Evolutionary conservation across 805 yeast genomes (phyloP).

Genomic region (Cyberlindnera euphorbiae): DNA sequence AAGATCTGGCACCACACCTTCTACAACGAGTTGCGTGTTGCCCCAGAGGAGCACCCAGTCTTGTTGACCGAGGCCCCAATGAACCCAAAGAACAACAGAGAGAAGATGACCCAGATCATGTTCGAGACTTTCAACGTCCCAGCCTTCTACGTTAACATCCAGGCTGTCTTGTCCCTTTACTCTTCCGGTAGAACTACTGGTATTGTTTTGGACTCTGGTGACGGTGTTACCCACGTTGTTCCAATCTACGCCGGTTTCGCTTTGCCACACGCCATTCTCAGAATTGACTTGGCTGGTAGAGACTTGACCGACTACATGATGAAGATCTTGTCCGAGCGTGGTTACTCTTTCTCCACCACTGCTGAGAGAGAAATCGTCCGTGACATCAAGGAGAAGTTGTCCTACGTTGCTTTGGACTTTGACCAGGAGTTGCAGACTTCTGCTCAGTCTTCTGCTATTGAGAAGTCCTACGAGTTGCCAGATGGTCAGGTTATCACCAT

Average conservation of each 20-base stretch:
- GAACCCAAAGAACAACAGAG: conserved; percentile 99
- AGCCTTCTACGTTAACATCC: conserved; percentile 98
- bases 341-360: conserved; percentile 97
- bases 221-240: conserved; percentile 99
- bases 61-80: conserved; percentile 99
- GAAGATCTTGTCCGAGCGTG: conserved; percentile 98
- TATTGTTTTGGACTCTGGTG: conserved; percentile 99
- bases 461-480: conserved; percentile 98
- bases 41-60: conserved; percentile 99
- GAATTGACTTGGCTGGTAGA: conserved; percentile 99
- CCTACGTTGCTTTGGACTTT: conserved; percentile 98
- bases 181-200: conserved; percentile 99
- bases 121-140: conserved; percentile 99
- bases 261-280: conserved; percentile 96
- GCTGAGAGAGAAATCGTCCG: conserved; percentile 97
- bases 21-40: conserved; percentile 99
- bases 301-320: conserved; percentile 98
- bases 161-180: conserved; percentile 96
- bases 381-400: conserved; percentile 92
- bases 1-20: conserved; percentile 99
- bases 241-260: conserved; percentile 99
- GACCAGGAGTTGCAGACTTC: conserved; percentile 99
- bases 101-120: conserved; percentile 99
- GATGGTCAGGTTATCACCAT: conserved; percentile 99
- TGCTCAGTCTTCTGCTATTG: conserved; percentile 95